Evolutionary conservation across 108 stramenopile species (phyloP).

Genomic region (Nannochloropsis oceanica): DNA sequence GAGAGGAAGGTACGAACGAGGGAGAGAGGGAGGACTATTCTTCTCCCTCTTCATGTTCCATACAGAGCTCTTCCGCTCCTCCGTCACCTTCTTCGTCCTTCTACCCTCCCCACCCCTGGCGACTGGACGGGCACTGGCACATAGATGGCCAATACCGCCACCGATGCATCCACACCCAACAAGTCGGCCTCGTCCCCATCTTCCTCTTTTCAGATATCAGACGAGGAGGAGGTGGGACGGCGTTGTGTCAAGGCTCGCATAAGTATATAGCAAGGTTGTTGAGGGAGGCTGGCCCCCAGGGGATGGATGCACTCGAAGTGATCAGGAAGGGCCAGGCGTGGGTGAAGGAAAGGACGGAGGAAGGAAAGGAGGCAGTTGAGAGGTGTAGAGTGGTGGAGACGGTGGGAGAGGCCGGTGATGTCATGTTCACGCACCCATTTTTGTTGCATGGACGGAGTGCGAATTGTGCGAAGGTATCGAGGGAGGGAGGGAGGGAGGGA

Average conservation of each 20-base stretch:
- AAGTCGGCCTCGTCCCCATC: neutral
- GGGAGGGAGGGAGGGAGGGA: neutral
- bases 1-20: too few relatives aligned
- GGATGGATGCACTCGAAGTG: neutral
- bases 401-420: neutral
- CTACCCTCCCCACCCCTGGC: neutral
- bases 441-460: neutral
- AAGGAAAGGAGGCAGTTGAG: neutral
- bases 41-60: too few relatives aligned
- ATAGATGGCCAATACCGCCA: neutral
- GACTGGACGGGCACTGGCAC: neutral
- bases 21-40: too few relatives aligned
- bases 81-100: neutral
- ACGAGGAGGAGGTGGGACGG: neutral
- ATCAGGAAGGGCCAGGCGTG: neutral
- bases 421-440: neutral
- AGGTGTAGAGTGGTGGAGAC: neutral
- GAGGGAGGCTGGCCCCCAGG: neutral
- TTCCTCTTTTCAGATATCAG: neutral
- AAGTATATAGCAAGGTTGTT: neutral
- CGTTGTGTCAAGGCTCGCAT: neutral
- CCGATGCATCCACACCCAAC: neutral
- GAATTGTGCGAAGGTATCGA: neutral
- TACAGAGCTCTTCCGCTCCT: neutral
- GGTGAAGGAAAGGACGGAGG: neutral